A percentile compares a stretch with the other conserved stretches of the same genome.
Conservation (phyloP, 2,329 filamentous ascomycete genomes). For the Akanthomyces uredinophilus region DNA sequence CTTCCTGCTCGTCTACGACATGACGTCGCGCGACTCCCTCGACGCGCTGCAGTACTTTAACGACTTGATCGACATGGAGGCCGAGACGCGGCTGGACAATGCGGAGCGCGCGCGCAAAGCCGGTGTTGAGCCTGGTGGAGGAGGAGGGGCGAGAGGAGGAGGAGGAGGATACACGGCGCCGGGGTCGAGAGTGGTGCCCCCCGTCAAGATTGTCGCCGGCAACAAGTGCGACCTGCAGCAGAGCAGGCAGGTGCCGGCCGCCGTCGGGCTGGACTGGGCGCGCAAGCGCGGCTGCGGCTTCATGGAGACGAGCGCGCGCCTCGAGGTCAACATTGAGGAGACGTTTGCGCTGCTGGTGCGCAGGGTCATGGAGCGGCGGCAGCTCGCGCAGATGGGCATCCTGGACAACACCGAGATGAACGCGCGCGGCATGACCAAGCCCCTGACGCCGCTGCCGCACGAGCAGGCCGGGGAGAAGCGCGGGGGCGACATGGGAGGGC, state of each 20-base stretch:
- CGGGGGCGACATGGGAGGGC: conserved; percentile 38
- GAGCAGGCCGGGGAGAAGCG: conserved; percentile 39
- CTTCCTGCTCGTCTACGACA: conserved; percentile 84
- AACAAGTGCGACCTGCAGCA: conserved; percentile 82
- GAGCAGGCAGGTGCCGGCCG: conserved; percentile 62
- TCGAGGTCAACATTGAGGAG: conserved; percentile 86
- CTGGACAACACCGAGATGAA: conserved; percentile 39
- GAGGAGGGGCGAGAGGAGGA: conserved; percentile 19
- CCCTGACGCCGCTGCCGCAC: conserved; percentile 47
- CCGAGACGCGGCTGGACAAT: conserved; percentile 62
- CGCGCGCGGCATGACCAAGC: conserved; percentile 52
- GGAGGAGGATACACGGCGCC: conserved; percentile 17
- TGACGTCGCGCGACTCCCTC: conserved; percentile 65
- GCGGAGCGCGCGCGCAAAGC: conserved; percentile 47
- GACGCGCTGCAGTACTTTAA: conserved; percentile 73
- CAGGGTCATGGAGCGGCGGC: conserved; percentile 54
- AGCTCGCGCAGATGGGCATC: conserved; percentile 44
- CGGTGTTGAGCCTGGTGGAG: conserved; percentile 22
- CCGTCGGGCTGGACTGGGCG: conserved; percentile 72
- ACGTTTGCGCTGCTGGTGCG: conserved; percentile 70
- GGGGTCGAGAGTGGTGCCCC: conserved; percentile 53
- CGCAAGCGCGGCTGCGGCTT: conserved; percentile 69
- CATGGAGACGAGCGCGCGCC: conserved; percentile 81
- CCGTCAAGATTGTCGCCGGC: conserved; percentile 77
- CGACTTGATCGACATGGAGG: conserved; percentile 78